Conservation (phyloP, 257 asterid species). For the Fraxinus cuspidata region DNA sequence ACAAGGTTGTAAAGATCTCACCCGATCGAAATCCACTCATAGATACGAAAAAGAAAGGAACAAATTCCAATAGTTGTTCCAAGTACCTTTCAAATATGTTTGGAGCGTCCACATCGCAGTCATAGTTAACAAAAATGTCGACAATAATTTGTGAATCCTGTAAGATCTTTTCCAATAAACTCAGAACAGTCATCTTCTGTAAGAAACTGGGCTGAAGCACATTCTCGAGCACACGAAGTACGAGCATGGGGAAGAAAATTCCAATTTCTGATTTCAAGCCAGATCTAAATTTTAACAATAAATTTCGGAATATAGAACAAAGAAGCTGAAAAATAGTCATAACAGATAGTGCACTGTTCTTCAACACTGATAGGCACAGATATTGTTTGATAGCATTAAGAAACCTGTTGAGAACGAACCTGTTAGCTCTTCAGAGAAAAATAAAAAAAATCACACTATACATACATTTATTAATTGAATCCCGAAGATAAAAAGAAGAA, state of each 20-base stretch:
- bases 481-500: neutral
- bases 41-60: neutral
- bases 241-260: slow-evolving; percentile 90
- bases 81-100: slow-evolving; percentile 91
- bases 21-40: neutral
- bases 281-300: slow-evolving; percentile 75
- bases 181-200: slow-evolving; percentile 95
- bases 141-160: slow-evolving; percentile 80
- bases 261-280: slow-evolving; percentile 97
- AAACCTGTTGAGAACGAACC: slow-evolving; percentile 22
- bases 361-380: slow-evolving; percentile 88
- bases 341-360: slow-evolving; percentile 95
- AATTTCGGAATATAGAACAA: slow-evolving; percentile 54
- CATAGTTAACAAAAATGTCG: slow-evolving; percentile 92
- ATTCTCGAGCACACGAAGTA: slow-evolving; percentile 97
- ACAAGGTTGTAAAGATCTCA: neutral
- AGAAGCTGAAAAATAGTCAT: slow-evolving; percentile 95
- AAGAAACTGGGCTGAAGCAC: slow-evolving; percentile 97
- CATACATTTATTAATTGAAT: neutral
- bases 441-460: neutral
- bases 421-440: neutral
- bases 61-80: neutral
- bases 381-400: slow-evolving; percentile 86
- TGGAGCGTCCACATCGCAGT: slow-evolving; percentile 98
- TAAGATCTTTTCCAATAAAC: slow-evolving; percentile 76